These are phyloP conservation scores for Megacollybia platyphylla DNA, from an alignment of 1,284 basidiomycete genomes.

Conservation along the genomic window DNA sequence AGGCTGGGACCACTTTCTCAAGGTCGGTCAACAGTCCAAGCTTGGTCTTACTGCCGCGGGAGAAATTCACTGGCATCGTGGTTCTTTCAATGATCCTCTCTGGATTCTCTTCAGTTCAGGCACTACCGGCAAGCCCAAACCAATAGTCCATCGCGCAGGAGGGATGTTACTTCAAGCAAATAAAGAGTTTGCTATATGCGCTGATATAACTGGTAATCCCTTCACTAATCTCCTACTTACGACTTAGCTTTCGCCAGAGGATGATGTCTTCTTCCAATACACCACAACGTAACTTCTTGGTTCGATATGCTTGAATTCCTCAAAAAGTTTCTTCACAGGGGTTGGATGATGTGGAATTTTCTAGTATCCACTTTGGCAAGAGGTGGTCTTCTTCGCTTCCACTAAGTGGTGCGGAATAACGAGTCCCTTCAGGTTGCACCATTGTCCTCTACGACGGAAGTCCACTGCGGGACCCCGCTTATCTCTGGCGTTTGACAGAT, in stretches of 20 bases:
- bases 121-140: conserved; percentile 50
- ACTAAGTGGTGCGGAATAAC: no score
- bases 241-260: conserved; percentile 25
- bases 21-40: conserved; percentile 25
- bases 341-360: conserved; percentile 83
- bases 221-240: no score
- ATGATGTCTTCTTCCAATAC: conserved; percentile 81
- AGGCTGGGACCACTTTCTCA: conserved; percentile 48
- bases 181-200: conserved; percentile 74
- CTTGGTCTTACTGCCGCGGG: conserved; percentile 35
- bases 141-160: conserved; percentile 77
- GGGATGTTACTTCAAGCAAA: conserved; percentile 79
- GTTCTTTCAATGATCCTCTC: conserved; percentile 70
- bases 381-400: conserved; percentile 1
- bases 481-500: conserved; percentile 67
- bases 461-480: conserved; percentile 59
- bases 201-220: conserved; percentile 21
- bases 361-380: conserved; percentile 12
- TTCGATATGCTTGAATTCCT: conserved; percentile 8
- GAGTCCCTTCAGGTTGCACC: conserved; percentile 40
- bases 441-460: conserved; percentile 80
- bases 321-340: conserved; percentile 24
- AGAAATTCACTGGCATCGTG: conserved; percentile 46
- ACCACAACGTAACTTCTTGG: conserved; percentile 54
- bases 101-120: conserved; percentile 86